phyloP scores from a whole-genome alignment of 441 rosid genomes.

The Syzygium syzygioides region DNA sequence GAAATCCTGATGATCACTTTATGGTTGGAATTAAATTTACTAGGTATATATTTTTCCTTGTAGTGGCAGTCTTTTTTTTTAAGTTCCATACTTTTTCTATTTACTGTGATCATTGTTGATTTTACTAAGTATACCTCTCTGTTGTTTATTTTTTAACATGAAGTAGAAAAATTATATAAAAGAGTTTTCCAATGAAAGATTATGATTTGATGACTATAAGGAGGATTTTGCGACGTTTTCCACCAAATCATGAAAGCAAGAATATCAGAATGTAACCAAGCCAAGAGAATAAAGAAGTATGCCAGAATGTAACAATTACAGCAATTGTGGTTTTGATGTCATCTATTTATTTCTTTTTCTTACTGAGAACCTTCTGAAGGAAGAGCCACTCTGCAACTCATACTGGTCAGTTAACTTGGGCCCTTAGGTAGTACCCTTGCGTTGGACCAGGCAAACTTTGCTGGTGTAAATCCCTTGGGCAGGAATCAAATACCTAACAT shows the following conservation, averaged over 20 bases:
- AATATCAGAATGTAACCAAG: neutral
- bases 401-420: neutral
- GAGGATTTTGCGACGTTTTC: neutral
- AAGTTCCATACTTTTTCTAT: neutral
- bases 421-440: neutral
- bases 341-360: neutral
- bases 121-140: neutral
- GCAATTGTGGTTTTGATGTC: neutral
- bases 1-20: slow-evolving; percentile 66
- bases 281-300: neutral
- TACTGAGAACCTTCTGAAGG: neutral
- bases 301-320: neutral
- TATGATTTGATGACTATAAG: neutral
- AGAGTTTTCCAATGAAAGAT: neutral
- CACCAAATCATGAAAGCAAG: neutral
- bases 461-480: neutral
- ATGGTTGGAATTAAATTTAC: slow-evolving; percentile 80
- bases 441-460: neutral
- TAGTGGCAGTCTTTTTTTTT: neutral
- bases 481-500: neutral
- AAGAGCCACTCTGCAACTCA: neutral
- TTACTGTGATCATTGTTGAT: neutral
- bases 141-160: neutral
- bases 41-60: slow-evolving; percentile 34
- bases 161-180: neutral